Evolutionary conservation across 768 basidiomycete species (phyloP), one percentile per base, ranked within the genome.

Genomic region (Lentinula aciculospora): DNA sequence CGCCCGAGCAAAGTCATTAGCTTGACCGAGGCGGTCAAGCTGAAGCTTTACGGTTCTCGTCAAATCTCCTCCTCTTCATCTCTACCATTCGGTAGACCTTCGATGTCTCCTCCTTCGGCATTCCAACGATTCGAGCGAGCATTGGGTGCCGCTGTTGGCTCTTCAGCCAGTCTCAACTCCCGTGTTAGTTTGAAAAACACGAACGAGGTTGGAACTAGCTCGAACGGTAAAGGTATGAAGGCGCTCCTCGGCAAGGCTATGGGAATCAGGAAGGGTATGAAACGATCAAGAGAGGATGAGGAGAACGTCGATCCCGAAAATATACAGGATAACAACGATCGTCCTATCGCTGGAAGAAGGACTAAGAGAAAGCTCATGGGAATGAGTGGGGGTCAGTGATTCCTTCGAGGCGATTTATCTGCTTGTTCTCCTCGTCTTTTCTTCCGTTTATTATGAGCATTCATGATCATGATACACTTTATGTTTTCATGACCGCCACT

Each of bases 281-380:
- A 56, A 40, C 32, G 54, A 28, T 56, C 42, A 6, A 44, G 54
- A 28, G 54, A 56, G 21, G 54, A 56, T 1, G 50, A 53, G 12
- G 54, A 56, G 19, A 56, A 56, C 28, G 28, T 56, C 3, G 40
- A 32, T 42, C 39, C 39, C 8, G 54, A 28, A 10, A 10, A 44
- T 13, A 28, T 21, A 15, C 15, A 56, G n/a, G 44, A 56, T 19
- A 15, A 15, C 3, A 15, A 9, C 10, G 40, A 56, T 32, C 27
- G 54, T 28, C 54, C 54, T 15, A 56, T 56, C 54, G 44, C 28
- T 19, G 54, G 54, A 29, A 32, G 54, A 29, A 56, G 54, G n/a
- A 56, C 37, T 15, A 56, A 46, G 19, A 44, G 54, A 9, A 56
- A 56, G n/a, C 53, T 54, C n/a, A 21, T 32, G 49, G 49, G 49